Evolutionary conservation across 306 rosid genomes (phyloP).

Genomic region (Sesbania bispinosa): DNA sequence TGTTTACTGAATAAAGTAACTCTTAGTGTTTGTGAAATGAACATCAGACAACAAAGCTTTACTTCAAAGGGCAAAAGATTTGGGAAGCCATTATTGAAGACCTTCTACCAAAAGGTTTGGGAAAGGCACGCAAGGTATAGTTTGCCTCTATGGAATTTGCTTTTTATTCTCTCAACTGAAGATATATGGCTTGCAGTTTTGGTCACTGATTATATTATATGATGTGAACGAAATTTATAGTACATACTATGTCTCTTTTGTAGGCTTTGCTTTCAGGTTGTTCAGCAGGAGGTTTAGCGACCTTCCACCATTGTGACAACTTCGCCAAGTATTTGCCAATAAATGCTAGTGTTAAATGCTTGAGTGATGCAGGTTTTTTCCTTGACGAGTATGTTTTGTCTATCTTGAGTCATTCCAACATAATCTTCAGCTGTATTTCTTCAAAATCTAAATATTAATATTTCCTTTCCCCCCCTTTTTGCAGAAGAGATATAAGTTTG

Average conservation of each 20-base stretch:
- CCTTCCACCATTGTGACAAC: slow-evolving; percentile 80
- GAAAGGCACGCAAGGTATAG: slow-evolving; percentile 66
- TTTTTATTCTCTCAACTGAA: slow-evolving; percentile 1
- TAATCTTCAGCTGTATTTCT: slow-evolving; percentile 1
- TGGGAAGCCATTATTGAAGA: slow-evolving; percentile 93
- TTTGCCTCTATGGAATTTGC: background rate
- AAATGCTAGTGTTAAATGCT: slow-evolving; percentile 72
- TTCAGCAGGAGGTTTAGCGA: slow-evolving; percentile 94
- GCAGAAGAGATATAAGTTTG: slow-evolving; percentile 69
- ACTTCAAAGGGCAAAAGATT: slow-evolving; percentile 93
- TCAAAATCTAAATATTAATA: background rate
- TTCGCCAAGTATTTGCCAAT: slow-evolving; percentile 64
- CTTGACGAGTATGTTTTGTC: slow-evolving; percentile 58
- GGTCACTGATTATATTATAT: background rate
- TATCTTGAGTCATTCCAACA: background rate
- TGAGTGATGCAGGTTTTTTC: slow-evolving; percentile 95
- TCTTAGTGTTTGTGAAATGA: slow-evolving; percentile 32
- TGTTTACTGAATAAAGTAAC: background rate
- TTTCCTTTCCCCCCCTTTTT: background rate
- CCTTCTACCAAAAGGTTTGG: slow-evolving; percentile 84
- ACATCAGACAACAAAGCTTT: slow-evolving; percentile 68
- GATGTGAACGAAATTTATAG: slow-evolving; percentile 11
- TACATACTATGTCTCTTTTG: slow-evolving; percentile 4
- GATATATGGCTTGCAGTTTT: background rate
- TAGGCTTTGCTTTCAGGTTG: slow-evolving; percentile 96